Percentiles rank a stretch among this genome's conserved stretches.
Conservation (phyloP, 371 early-diverging fungal genomes). For the Apophysomyces trapeziformis region DNA sequence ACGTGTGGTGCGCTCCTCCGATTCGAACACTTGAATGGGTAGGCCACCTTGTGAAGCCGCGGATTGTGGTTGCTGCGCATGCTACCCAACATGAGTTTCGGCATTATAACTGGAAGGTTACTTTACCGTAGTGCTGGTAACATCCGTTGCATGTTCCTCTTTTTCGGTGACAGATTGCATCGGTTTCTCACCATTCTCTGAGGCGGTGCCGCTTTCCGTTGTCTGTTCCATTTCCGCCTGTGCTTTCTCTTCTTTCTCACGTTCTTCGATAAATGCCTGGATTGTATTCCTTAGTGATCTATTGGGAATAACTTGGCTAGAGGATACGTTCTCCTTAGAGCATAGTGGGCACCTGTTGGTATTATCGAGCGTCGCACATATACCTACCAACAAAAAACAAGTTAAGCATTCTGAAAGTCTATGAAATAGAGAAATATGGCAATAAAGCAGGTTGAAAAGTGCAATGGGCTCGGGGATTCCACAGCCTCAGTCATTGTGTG, state of each 20-base stretch:
- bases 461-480: neutral
- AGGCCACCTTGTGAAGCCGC: constrained; percentile 23
- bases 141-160: constrained; percentile 9
- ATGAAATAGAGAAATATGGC: constrained; percentile 4
- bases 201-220: constrained; percentile 2
- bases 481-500: constrained; percentile 5
- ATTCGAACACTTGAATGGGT: constrained; percentile 39
- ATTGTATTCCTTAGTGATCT: constrained; percentile 39
- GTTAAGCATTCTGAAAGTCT: constrained; percentile 13
- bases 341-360: constrained; percentile 41
- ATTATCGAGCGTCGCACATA: constrained; percentile 33
- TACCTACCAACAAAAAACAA: constrained; percentile 32
- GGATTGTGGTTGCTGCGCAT: constrained; percentile 5
- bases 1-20: constrained; percentile 34
- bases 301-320: constrained; percentile 42
- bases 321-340: constrained; percentile 31
- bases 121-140: neutral
- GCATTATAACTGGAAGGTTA: neutral
- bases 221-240: constrained; percentile 26
- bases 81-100: neutral
- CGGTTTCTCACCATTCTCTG: constrained; percentile 8
- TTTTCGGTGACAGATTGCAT: constrained; percentile 3
- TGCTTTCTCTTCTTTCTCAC: constrained; percentile 17
- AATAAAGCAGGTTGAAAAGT: constrained; percentile 11
- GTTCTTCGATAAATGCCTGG: constrained; percentile 32